Evolutionary conservation across 495 filamentous ascomycete genomes (phyloP).

Genomic region (Bathelium albidoporum): DNA sequence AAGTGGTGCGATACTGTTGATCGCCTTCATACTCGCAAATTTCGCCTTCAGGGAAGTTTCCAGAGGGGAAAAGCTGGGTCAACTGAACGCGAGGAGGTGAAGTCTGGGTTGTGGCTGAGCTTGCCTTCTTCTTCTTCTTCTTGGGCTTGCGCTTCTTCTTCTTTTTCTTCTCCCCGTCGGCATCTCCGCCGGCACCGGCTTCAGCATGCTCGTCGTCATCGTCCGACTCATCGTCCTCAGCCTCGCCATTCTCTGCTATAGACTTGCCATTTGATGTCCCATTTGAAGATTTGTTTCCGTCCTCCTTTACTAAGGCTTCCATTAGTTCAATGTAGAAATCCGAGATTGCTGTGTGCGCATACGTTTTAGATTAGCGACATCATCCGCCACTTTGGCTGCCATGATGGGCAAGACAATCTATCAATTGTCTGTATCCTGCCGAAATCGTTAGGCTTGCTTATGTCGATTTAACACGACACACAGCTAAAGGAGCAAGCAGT

Average conservation of each 20-base stretch:
- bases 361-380: constrained; percentile 1
- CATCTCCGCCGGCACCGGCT: constrained; percentile 14
- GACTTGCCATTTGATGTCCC: constrained; percentile 15
- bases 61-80: constrained; percentile 40
- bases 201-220: constrained; percentile 25
- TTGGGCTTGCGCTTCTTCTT: constrained; percentile 46
- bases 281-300: background rate
- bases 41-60: constrained; percentile 45
- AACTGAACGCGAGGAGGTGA: constrained; percentile 46
- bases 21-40: constrained; percentile 41
- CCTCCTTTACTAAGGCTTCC: background rate
- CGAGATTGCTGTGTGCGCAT: background rate
- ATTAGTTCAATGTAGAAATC: background rate
- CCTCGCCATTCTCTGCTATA: constrained; percentile 28
- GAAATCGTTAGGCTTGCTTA: background rate
- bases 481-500: background rate
- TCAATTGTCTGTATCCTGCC: background rate
- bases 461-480: background rate
- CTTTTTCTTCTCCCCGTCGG: constrained; percentile 32
- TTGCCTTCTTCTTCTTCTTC: constrained; percentile 28
- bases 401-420: background rate
- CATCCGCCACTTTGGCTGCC: background rate
- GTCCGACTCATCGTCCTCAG: constrained; percentile 33
- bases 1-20: constrained; percentile 48
- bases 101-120: constrained; percentile 36